phyloP scores from a whole-genome alignment of 352 stramenopile species.

The Thalassiosira exigua region DNA sequence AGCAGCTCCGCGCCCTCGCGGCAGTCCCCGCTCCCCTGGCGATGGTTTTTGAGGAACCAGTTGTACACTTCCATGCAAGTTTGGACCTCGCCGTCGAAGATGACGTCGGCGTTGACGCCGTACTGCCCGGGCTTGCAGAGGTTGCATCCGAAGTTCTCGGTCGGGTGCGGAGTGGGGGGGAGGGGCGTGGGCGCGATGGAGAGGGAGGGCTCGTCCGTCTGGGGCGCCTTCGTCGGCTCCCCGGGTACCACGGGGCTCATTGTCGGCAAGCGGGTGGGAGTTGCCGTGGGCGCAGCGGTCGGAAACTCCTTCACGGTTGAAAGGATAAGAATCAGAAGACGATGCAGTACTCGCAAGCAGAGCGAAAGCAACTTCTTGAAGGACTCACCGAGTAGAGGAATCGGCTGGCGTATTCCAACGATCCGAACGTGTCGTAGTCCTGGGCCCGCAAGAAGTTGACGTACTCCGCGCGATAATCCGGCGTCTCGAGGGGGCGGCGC shows the following conservation, averaged over 20 bases:
- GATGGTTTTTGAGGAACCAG: slow-evolving; percentile 53
- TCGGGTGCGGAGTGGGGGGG: slow-evolving; percentile 26
- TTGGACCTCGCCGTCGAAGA: slow-evolving; percentile 44
- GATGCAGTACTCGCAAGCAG: background rate
- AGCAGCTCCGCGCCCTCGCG: slow-evolving; percentile 35
- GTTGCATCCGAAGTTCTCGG: slow-evolving; percentile 50
- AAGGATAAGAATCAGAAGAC: no score
- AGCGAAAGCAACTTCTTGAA: slow-evolving; percentile 2
- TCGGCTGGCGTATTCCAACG: slow-evolving; percentile 51
- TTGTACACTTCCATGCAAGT: slow-evolving; percentile 63
- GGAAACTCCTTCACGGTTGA: slow-evolving; percentile 63
- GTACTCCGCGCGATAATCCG: slow-evolving; percentile 64
- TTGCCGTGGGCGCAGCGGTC: slow-evolving; percentile 31
- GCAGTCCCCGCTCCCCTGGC: slow-evolving; percentile 40
- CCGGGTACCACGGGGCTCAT: slow-evolving; percentile 35
- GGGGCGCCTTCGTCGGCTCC: slow-evolving; percentile 26
- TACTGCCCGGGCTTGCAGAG: slow-evolving; percentile 52
- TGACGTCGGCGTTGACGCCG: slow-evolving; percentile 54
- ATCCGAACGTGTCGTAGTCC: slow-evolving; percentile 43
- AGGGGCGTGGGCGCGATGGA: background rate
- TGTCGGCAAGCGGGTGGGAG: slow-evolving; percentile 27
- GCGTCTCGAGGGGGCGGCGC: slow-evolving; percentile 50
- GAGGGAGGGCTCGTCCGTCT: slow-evolving; percentile 7
- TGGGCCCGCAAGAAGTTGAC: slow-evolving; percentile 53
- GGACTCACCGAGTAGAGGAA: slow-evolving; percentile 57